Evolutionary conservation across 192 early-diverging fungal species (phyloP), one percentile per base, ranked within the genome.

Genomic region (Coemansia sp.): DNA sequence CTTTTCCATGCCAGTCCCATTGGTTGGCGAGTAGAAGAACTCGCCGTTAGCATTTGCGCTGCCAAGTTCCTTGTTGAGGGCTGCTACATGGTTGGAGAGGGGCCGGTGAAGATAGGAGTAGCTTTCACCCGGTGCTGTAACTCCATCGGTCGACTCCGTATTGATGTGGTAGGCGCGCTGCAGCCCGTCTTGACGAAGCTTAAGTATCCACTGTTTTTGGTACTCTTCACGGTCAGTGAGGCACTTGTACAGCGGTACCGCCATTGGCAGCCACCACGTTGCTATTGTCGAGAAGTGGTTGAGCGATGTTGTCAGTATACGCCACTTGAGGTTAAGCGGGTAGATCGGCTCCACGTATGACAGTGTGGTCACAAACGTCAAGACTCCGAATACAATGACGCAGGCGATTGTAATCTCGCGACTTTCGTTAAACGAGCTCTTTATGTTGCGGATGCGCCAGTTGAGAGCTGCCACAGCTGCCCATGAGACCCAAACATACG

Each of bases 361-460:
- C 69, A 85, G 72, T 8, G 60, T 41, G 0, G 84, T 85, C 24
- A 76, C 70, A 29, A 73, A 73, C 4, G 66, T 64, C 5, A 83
- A 66, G 18, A 75, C 49, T 7, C 64, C 62, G 57, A 78, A 78
- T 2, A 78, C 72, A 0, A 70, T 46, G 0, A 58, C 3, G 63
- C 84, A 79, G 0, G 73, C 68, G 0, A 70, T 11, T 22, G 62
- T 49, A 27, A 73, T 74, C 47, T 80, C 75, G 38, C 79, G 78
- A 27, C 64, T 71, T 65, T 85, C 83, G 50, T 85, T 85, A 52
- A 85, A 85, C 22, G 78, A 78, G 71, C 75, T 78, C 60, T 78
- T 78, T 52, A 85, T 81, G 38, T 71, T 61, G 50, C 83, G 79
- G 39, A 82, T 82, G 16, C 65, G 69, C 80, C 80, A 82, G 52